These are phyloP conservation scores for Elaphomyces granulatus DNA, from an alignment of 495 filamentous ascomycete species.

Conservation along the genomic window DNA sequence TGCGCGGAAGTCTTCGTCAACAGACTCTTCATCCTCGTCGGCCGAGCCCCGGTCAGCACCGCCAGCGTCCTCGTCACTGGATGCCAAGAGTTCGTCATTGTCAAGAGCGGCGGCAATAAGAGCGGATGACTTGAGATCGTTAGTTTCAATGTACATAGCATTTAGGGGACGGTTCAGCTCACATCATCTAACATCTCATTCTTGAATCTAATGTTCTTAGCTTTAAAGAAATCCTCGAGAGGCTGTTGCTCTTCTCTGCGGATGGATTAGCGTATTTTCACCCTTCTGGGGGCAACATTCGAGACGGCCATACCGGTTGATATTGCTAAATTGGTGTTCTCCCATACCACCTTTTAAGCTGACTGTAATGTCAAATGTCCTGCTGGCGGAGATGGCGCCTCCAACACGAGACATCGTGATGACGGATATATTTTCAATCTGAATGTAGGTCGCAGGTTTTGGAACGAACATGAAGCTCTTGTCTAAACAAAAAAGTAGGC, in stretches of 20 bases:
- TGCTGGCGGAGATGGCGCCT: constrained; percentile 80
- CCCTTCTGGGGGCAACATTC: too few relatives aligned
- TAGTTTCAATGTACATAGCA: constrained; percentile 1
- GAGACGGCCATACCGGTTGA: constrained; percentile 59
- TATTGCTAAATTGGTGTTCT: constrained; percentile 95
- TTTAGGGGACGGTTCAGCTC: constrained; percentile 15
- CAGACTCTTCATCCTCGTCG: constrained; percentile 87
- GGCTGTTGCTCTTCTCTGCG: constrained; percentile 80
- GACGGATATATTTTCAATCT: constrained; percentile 74
- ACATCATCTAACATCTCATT: constrained; percentile 79
- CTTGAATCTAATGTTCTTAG: constrained; percentile 85
- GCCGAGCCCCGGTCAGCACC: constrained; percentile 73
- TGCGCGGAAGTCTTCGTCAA: constrained; percentile 91
- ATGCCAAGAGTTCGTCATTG: constrained; percentile 58
- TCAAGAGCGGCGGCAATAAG: constrained; percentile 70
- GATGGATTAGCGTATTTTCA: constrained; percentile 8
- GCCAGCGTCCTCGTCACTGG: constrained; percentile 65
- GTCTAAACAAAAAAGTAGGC: constrained; percentile 90
- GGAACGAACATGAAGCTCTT: constrained; percentile 99
- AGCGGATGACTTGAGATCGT: constrained; percentile 31
- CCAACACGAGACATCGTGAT: constrained; percentile 94
- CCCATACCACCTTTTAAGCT: constrained; percentile 62
- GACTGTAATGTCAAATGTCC: constrained; percentile 94
- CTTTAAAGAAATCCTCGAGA: constrained; percentile 89
- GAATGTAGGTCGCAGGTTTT: constrained; percentile 92